phyloP scores from a whole-genome alignment of 2,329 filamentous ascomycete species.

The Cercospora zeae-maydis region DNA sequence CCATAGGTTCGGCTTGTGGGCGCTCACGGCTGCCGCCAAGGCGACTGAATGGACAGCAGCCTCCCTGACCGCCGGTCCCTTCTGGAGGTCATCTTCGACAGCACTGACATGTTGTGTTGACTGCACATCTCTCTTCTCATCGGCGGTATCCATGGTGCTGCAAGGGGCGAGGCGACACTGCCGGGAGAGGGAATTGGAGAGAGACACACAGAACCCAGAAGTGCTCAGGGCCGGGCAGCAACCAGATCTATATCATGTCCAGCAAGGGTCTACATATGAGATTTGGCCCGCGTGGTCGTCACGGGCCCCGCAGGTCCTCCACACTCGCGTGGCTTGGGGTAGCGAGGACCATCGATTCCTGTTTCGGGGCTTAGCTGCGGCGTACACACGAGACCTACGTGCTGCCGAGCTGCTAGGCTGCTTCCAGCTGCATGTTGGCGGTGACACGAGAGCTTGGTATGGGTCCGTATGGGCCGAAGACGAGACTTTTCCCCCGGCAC shows the following conservation, averaged over 20 bases:
- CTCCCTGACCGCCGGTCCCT: conserved; percentile 24
- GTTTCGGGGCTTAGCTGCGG: conserved; percentile 13
- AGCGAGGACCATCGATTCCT: conserved; percentile 12
- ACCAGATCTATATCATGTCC: conserved; percentile 10
- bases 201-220: background rate
- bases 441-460: conserved; percentile 1
- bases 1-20: conserved; percentile 25
- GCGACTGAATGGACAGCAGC: conserved; percentile 25
- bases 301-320: conserved; percentile 18
- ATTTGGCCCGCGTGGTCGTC: conserved; percentile 12
- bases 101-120: conserved; percentile 21
- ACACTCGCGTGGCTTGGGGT: conserved; percentile 17
- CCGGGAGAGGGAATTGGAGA: background rate
- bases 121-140: conserved; percentile 40
- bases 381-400: conserved; percentile 8
- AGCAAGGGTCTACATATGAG: conserved; percentile 8
- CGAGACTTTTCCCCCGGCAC: background rate
- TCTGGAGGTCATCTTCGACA: conserved; percentile 20
- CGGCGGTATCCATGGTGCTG: conserved; percentile 44
- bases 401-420: conserved; percentile 7
- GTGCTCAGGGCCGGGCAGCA: background rate
- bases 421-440: background rate
- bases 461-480: background rate
- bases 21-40: conserved; percentile 24
- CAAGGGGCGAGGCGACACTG: conserved; percentile 27